These are phyloP conservation scores for Bretschneidera sinensis DNA, from an alignment of 345 rosid species.

Conservation along the genomic window DNA sequence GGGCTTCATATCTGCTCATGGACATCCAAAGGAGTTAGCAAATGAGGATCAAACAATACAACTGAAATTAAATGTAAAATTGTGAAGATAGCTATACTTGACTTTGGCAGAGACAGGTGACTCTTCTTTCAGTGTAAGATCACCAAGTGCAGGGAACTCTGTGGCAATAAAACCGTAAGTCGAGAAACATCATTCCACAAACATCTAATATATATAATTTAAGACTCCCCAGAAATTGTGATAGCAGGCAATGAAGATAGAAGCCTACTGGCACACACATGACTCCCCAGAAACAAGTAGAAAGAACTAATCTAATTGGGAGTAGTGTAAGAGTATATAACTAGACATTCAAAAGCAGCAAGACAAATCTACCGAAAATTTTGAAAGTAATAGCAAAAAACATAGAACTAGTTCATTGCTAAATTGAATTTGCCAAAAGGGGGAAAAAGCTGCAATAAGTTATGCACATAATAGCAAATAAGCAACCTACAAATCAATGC, in stretches of 20 bases:
- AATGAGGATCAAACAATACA: constrained; percentile 6
- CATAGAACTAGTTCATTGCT: no score
- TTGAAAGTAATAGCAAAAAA: no score
- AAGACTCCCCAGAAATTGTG: not conserved
- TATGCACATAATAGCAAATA: not conserved
- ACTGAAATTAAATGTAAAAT: constrained; percentile 3
- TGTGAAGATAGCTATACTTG: constrained; percentile 42
- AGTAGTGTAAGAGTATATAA: not conserved
- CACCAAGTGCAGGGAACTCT: constrained; percentile 46
- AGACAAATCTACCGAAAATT: not conserved
- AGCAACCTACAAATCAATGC: not conserved
- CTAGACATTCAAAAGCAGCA: no score
- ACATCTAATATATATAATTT: not conserved
- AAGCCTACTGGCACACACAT: not conserved
- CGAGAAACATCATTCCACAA: not conserved
- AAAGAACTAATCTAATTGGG: not conserved
- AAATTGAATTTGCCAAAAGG: no score
- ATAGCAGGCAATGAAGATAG: no score
- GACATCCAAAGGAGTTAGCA: constrained; percentile 15
- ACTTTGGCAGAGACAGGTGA: constrained; percentile 38
- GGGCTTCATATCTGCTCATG: constrained; percentile 47
- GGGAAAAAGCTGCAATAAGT: no score
- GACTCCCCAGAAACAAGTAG: not conserved
- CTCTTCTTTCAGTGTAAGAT: constrained; percentile 48
- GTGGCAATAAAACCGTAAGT: constrained; percentile 21